Evolutionary conservation across 345 rosid species (phyloP), one percentile per base, ranked within the genome.

Genomic region (Salix dunnii): DNA sequence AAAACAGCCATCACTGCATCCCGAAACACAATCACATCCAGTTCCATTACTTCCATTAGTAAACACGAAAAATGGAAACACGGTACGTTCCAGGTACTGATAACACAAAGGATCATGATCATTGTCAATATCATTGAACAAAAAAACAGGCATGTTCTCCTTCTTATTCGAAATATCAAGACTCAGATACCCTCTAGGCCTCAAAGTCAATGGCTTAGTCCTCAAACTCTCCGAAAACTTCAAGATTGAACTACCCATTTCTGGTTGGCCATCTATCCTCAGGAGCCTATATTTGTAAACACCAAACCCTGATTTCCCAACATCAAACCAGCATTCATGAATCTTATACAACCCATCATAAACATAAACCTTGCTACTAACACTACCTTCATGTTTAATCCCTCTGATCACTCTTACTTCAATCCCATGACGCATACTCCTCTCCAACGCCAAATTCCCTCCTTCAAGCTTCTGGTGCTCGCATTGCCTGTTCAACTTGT

Each of bases 221-320:
- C 89, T 88, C 69, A 96, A 88, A 70, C 77, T 81, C 87, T 79
- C 80, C 0, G 98, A 97, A 71, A 87, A 86, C 89, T 68, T 93
- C 87, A 96, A 28, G 30, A 85, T 74, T 0, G 90, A 69, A 72
- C 93, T 91, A 60, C 99, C 98, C 99, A 96, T 96, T 84, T 85
- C 90, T 0, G 87, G 79, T 67, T 96, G 98, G 51, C 98, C 98
- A 17, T 83, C 89, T 4, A 96, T 93, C 79, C 99, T 92, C 79
- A 78, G 58, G 18, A 96, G 78, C 82, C 77, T 87, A 82, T 72
- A 96, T 83, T 93, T 96, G 43, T 81, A 93, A 78, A 96, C 97
- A 61, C 97, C 97, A 9, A 92, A 96, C 48, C 99, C 98, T 5
- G 99, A 90, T 71, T 87, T 94, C 12, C 99, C 99, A 35, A 90